Conservation (phyloP, 495 filamentous ascomycete genomes). For the Tuber microsphaerosporum region DNA sequence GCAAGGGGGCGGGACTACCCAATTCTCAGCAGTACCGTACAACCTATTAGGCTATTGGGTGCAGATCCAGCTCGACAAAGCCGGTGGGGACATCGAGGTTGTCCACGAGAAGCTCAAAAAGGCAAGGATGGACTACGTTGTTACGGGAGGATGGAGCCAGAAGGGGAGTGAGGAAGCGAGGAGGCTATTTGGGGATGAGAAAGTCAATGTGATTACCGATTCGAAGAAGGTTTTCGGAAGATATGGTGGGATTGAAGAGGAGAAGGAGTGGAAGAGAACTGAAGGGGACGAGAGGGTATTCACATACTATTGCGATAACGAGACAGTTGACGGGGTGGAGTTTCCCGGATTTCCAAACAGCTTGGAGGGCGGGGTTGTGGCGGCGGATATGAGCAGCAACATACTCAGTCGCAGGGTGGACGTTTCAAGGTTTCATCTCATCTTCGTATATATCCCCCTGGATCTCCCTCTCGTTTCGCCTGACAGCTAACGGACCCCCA, state of each 20-base stretch:
- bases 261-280: slow-evolving; percentile 69
- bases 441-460: slow-evolving; percentile 53
- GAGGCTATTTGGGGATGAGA: slow-evolving; percentile 64
- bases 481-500: slow-evolving; percentile 21
- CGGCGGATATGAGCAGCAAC: slow-evolving; percentile 83
- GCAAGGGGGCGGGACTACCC: slow-evolving; percentile 53
- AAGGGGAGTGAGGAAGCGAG: slow-evolving; percentile 85
- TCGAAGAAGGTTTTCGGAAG: slow-evolving; percentile 69
- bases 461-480: slow-evolving; percentile 27
- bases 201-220: slow-evolving; percentile 73
- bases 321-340: slow-evolving; percentile 93
- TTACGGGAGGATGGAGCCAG: slow-evolving; percentile 87
- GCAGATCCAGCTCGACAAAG: slow-evolving; percentile 49
- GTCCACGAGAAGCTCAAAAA: slow-evolving; percentile 56
- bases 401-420: slow-evolving; percentile 59
- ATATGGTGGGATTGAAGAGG: slow-evolving; percentile 74
- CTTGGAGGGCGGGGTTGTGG: slow-evolving; percentile 55
- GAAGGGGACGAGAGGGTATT: slow-evolving; percentile 58
- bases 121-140: slow-evolving; percentile 76
- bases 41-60: slow-evolving; percentile 71
- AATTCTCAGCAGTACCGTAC: slow-evolving; percentile 42
- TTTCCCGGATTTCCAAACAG: slow-evolving; percentile 67
- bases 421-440: slow-evolving; percentile 61
- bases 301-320: slow-evolving; percentile 90
- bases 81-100: slow-evolving; percentile 48